Evolutionary conservation across 257 asterid species (phyloP).

Genomic region (Nicotiana tomentosiformis): DNA sequence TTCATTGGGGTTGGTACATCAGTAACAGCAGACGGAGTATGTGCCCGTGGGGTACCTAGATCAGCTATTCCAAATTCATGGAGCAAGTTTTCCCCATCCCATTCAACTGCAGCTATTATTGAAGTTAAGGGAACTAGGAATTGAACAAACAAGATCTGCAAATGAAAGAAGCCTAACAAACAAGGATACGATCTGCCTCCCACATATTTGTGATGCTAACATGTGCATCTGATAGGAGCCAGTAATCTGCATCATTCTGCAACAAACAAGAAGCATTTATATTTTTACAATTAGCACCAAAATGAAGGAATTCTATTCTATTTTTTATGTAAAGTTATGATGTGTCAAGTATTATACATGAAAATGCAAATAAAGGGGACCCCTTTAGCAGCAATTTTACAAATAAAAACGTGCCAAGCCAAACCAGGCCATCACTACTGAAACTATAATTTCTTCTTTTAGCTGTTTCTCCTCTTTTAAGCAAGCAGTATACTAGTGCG

Average conservation of each 20-base stretch:
- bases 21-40: constrained; percentile 34
- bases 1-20: constrained; percentile 32
- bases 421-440: background rate
- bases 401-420: background rate
- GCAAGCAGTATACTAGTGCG: background rate
- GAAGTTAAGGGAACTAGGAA: constrained; percentile 16
- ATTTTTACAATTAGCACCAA: background rate
- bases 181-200: constrained; percentile 68
- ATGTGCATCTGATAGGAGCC: constrained; percentile 76
- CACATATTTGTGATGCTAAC: constrained; percentile 95
- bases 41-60: constrained; percentile 37
- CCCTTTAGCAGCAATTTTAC: background rate
- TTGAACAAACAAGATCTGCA: background rate
- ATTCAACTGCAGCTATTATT: constrained; percentile 48
- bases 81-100: constrained; percentile 57
- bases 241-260: constrained; percentile 87
- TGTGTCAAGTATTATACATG: background rate
- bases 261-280: constrained; percentile 6
- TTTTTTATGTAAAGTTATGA: background rate
- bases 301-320: background rate
- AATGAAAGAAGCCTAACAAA: background rate
- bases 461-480: background rate
- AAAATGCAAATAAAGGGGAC: background rate
- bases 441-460: background rate
- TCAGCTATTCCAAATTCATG: constrained; percentile 51